Conservation (phyloP, 2,329 filamentous ascomycete genomes). For the Sporothrix curviconia region DNA sequence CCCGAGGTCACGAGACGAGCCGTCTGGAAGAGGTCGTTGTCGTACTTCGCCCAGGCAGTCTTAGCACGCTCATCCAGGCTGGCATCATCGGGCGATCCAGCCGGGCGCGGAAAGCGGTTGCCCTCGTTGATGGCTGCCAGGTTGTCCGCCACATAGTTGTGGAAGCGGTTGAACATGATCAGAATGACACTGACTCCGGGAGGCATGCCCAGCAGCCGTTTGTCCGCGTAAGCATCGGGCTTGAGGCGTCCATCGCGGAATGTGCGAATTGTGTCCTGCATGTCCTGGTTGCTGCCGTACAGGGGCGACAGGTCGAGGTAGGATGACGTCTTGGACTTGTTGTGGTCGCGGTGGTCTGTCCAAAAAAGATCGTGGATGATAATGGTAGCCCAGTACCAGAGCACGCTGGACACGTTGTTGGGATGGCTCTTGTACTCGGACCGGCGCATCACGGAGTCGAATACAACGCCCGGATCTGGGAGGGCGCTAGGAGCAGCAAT, state of each 20-base stretch:
- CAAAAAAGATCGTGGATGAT: constrained; percentile 70
- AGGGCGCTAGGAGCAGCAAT: constrained; percentile 55
- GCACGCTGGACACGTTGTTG: constrained; percentile 64
- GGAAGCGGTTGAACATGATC: constrained; percentile 77
- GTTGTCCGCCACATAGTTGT: constrained; percentile 77
- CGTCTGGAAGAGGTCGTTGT: constrained; percentile 74
- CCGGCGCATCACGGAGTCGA: constrained; percentile 55
- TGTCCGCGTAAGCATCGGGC: constrained; percentile 65
- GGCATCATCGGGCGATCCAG: constrained; percentile 32
- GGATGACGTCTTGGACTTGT: constrained; percentile 59
- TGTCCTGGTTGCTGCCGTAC: constrained; percentile 61
- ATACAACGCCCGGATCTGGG: constrained; percentile 59
- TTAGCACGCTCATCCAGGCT: constrained; percentile 39
- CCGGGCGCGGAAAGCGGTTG: constrained; percentile 65
- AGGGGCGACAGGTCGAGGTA: constrained; percentile 67
- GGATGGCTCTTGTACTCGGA: constrained; percentile 52
- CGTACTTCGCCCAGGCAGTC: constrained; percentile 59
- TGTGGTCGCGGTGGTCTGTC: constrained; percentile 56
- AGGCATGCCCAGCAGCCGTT: constrained; percentile 62
- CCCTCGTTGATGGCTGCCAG: constrained; percentile 81
- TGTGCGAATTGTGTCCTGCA: constrained; percentile 61
- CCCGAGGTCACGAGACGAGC: constrained; percentile 68
- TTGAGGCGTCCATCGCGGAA: constrained; percentile 67
- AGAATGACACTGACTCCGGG: constrained; percentile 65
- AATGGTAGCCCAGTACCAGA: constrained; percentile 68